These are phyloP conservation scores for Nephelium lappaceum DNA, from an alignment of 345 rosid genomes.

Conservation along the genomic window DNA sequence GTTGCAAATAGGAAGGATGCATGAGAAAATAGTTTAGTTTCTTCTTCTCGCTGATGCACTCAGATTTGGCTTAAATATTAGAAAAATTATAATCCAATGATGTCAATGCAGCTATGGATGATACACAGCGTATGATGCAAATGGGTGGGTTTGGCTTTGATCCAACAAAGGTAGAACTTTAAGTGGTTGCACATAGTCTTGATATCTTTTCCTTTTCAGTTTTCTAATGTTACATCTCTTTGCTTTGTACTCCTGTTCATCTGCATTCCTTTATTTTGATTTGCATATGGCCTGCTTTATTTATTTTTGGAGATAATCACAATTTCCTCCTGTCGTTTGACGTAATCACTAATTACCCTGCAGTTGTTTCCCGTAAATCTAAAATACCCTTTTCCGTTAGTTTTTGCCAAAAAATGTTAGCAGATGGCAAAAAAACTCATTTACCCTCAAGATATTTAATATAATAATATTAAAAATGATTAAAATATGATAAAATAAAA, in stretches of 20 bases:
- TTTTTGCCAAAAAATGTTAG: no score
- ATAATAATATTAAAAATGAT: no score
- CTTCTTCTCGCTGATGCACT: not conserved
- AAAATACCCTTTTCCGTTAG: no score
- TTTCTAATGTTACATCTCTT: slow-evolving; percentile 5
- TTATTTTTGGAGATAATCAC: not conserved
- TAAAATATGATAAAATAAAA: no score
- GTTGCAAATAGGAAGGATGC: not conserved
- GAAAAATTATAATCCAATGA: slow-evolving; percentile 9
- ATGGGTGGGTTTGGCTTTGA: slow-evolving; percentile 97
- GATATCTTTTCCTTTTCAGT: not conserved
- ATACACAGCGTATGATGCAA: slow-evolving; percentile 97
- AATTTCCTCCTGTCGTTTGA: no score
- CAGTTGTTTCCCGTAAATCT: no score
- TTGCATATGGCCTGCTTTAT: not conserved
- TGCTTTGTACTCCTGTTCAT: not conserved
- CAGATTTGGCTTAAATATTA: not conserved
- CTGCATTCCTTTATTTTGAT: not conserved
- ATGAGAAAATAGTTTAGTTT: not conserved
- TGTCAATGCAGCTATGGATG: slow-evolving; percentile 71
- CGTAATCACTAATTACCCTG: no score
- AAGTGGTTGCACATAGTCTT: slow-evolving; percentile 11
- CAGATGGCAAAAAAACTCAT: no score
- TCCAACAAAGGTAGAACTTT: slow-evolving; percentile 68
- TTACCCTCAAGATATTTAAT: no score